Base-by-base conservation (phyloP, 495 filamentous ascomycete species). In the Penicillium ucsense region DNA sequence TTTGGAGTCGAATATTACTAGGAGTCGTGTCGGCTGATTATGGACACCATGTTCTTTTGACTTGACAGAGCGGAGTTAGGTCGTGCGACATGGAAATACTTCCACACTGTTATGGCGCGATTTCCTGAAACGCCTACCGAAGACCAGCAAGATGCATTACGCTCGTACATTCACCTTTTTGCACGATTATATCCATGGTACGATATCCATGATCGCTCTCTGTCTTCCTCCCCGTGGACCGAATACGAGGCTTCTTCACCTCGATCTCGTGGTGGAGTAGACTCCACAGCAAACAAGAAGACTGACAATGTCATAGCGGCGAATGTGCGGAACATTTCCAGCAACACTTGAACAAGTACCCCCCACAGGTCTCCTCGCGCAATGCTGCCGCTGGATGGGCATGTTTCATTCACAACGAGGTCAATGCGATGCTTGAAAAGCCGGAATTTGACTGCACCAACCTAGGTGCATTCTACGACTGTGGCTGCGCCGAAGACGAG, bases 281-380 rank as follows among this genome's bases (percentile, higher is more conserved):
- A 20, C 20, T 20, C 20, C 36, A 39, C 12, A 10, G 44, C 33
- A 41, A 33, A n/a, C 35, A 33, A 35, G 35, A 53, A 38, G 53
- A 38, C 53, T 62, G 42, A 64, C 43, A 5, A 5, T 48, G 42
- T 44, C 40, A 37, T 38, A 94, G 90, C 60, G 90, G 91, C 66
- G 89, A 97, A 71, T 97, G 91, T 68, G 91, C 90, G 1, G 68
- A 78, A 32, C 91, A 97, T 65, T 97, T 97, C 71, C 88, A 86
- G 49, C 73, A 82, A 50, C 76, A 97, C 49, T 67, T 98, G 6
- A 71, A 70, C 33, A 81, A 87, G 48, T 97, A 81, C 56, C 92
- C 92, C n/a, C 92, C 92, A 3, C 92, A 98, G 57, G 88, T 89
- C 32, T 82, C 83, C 27, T 86, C 83, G 6, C 80, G 92, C 46